Evolutionary conservation across 2,329 filamentous ascomycete species (phyloP).

Genomic region (Neocatenulostroma microsporum): DNA sequence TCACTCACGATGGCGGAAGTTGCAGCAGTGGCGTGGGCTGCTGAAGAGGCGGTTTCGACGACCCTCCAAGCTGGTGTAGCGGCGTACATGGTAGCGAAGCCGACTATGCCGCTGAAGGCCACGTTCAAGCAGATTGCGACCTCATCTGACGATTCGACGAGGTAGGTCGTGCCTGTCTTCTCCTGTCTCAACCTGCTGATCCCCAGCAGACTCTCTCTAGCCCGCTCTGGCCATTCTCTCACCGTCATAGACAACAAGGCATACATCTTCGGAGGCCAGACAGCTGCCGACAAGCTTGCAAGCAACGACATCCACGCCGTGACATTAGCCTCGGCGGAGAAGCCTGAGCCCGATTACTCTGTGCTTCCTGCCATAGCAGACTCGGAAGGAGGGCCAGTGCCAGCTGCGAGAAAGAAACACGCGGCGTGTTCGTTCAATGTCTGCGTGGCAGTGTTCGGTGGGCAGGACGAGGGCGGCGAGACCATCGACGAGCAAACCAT

Average conservation of each 20-base stretch:
- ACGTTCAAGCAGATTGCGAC: slow-evolving; percentile 36
- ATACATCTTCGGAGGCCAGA: slow-evolving; percentile 39
- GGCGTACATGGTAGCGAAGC: slow-evolving; percentile 36
- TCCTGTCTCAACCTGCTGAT: slow-evolving; percentile 2
- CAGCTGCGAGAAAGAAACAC: slow-evolving; percentile 31
- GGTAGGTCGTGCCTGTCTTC: slow-evolving; percentile 8
- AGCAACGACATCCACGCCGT: slow-evolving; percentile 38
- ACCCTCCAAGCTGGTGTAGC: slow-evolving; percentile 32
- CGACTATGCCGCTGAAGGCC: slow-evolving; percentile 37
- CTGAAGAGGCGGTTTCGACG: slow-evolving; percentile 35
- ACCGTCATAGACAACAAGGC: slow-evolving; percentile 36
- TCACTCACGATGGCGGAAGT: slow-evolving; percentile 40
- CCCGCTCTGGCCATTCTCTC: slow-evolving; percentile 32
- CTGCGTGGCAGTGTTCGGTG: slow-evolving; percentile 35
- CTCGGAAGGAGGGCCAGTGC: slow-evolving; percentile 26
- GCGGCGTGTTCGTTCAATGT: slow-evolving; percentile 34
- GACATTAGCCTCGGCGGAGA: slow-evolving; percentile 26
- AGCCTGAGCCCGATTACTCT: slow-evolving; percentile 33
- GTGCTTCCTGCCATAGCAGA: slow-evolving; percentile 35
- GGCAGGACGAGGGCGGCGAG: slow-evolving; percentile 25
- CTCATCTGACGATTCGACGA: slow-evolving; percentile 29
- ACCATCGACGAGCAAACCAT: slow-evolving; percentile 31
- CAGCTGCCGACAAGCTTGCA: slow-evolving; percentile 29
- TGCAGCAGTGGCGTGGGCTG: slow-evolving; percentile 32
- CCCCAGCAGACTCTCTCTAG: slow-evolving; percentile 20